Evolutionary conservation across 495 filamentous ascomycete genomes (phyloP), one percentile per base, ranked within the genome.

Genomic region (Chaetomium tenue): DNA sequence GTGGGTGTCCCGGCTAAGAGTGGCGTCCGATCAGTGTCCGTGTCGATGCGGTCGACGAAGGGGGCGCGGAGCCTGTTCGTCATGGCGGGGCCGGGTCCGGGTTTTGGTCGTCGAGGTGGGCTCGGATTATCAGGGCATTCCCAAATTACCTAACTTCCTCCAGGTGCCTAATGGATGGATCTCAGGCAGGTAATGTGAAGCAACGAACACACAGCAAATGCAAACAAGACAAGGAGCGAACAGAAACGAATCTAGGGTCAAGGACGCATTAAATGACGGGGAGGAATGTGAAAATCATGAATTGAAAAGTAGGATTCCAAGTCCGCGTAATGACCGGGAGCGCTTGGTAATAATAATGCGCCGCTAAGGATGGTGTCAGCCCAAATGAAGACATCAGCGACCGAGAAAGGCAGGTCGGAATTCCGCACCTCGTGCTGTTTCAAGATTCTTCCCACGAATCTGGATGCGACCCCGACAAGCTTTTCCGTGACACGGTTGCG

Each of bases 21-120:
- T 23, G 67, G 67, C 37, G 63, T 66, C 25, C 51, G 55, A 25
- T 66, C 67, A 13, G 67, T 47, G 48, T 63, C 37, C 23, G 59
- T 54, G 56, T 60, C 30, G 55, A 53, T 40, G 20, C 13, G 61
- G 16, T 56, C 54, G 44, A 42, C 53, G 28, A 54, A 52, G 20
- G 20, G 15, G 44, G 18, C 20, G 51, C 12, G 23, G 26, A 50
- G 11, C 5, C 26, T 25, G 22, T 51, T 23, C 16, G 46, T 15
- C 60, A 63, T 63, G 37, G 60, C 6, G 40, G 60, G 40, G 25
- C 13, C 40, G 37, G 52, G 16, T 55, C 52, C 52, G 26, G 23
- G 0, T 1, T 2, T 33, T 55, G 3, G 23, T 20, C 11, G 28
- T 55, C 18, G 52, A 16, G 5, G 20, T 12, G 46, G 46, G 46